phyloP scores from a whole-genome alignment of 495 filamentous ascomycete genomes.

The Tuber magnatum region DNA sequence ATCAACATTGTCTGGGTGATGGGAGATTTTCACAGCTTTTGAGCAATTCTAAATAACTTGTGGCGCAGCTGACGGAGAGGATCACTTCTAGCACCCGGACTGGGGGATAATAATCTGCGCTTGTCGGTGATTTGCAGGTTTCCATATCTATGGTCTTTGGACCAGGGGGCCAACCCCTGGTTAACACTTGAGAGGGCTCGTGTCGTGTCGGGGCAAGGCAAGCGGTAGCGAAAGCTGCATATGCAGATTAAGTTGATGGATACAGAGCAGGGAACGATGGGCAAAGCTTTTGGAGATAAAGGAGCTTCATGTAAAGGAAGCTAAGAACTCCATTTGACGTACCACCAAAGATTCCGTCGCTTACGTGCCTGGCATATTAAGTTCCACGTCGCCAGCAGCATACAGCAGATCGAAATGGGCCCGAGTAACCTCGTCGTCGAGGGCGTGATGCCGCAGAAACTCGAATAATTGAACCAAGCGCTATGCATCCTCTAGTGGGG shows the following conservation, averaged over 20 bases:
- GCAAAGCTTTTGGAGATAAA: background rate
- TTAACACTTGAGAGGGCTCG: background rate
- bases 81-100: background rate
- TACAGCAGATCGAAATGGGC: background rate
- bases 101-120: background rate
- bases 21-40: background rate
- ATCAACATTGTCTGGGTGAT: background rate
- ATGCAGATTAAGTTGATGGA: background rate
- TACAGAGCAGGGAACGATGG: background rate
- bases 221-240: background rate
- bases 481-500: background rate
- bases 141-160: background rate
- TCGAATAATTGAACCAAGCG: background rate
- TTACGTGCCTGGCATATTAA: background rate
- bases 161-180: background rate
- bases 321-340: background rate
- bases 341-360: background rate
- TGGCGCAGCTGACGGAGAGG: background rate
- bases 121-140: background rate
- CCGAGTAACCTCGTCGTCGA: background rate
- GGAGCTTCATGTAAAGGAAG: background rate
- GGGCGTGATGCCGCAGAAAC: background rate
- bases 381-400: background rate
- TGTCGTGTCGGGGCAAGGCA: background rate
- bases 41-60: background rate